A percentile compares a stretch with the other conserved stretches of the same genome.
Conservation (phyloP, 192 early-diverging fungal genomes). For the Umbelopsis vinacea region DNA sequence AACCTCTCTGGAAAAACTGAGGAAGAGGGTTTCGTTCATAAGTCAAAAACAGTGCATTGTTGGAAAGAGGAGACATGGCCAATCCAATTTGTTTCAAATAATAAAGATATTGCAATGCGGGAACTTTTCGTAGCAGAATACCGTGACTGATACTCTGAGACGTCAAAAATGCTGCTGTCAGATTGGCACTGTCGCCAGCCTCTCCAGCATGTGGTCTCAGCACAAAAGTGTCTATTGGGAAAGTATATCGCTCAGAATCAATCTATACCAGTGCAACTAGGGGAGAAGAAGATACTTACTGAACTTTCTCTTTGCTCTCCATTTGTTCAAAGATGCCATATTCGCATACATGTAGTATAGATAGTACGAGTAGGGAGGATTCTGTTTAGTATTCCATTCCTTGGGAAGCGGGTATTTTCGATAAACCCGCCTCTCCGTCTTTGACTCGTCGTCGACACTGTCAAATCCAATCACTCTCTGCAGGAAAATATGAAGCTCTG, state of each 20-base stretch:
- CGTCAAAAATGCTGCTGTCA: constrained; percentile 87
- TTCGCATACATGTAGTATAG: constrained; percentile 93
- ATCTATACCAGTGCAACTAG: neutral
- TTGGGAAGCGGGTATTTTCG: constrained; percentile 78
- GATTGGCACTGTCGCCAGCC: constrained; percentile 93
- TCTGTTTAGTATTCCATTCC: constrained; percentile 59
- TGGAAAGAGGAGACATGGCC: constrained; percentile 96
- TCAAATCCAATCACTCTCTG: constrained; percentile 96
- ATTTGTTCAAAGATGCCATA: constrained; percentile 80
- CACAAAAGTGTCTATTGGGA: constrained; percentile 80
- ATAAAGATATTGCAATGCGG: constrained; percentile 92
- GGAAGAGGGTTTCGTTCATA: constrained; percentile 94
- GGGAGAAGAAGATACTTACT: constrained; percentile 52
- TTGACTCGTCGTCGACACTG: constrained; percentile 93
- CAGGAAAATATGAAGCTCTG: constrained; percentile 90
- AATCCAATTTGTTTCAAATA: constrained; percentile 96
- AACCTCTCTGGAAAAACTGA: constrained; percentile 89
- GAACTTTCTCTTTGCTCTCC: constrained; percentile 72
- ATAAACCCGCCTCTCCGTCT: constrained; percentile 80
- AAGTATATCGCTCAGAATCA: neutral
- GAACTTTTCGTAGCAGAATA: constrained; percentile 91
- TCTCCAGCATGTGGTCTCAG: constrained; percentile 94
- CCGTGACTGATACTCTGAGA: constrained; percentile 91
- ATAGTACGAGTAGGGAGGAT: constrained; percentile 96
- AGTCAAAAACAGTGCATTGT: constrained; percentile 93